A percentile compares a stretch with the other conserved stretches of the same genome.
These are phyloP conservation scores for Effrenium voratum DNA, from an alignment of 73 alveolate species.

Conservation along the genomic window DNA sequence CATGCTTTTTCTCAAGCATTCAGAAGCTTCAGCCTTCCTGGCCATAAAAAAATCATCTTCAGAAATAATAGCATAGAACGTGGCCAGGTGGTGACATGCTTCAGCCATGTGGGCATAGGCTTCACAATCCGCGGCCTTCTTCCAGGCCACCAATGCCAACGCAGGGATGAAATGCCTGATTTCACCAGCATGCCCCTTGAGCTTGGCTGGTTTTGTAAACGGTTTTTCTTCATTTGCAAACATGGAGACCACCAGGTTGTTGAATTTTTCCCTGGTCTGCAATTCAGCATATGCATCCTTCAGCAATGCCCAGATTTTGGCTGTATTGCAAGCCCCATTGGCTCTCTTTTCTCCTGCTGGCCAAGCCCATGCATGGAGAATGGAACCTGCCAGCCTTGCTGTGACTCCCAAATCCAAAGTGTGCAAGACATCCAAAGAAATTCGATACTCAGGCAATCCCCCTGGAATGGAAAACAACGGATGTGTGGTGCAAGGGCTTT, in stretches of 20 bases:
- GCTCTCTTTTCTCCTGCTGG: neutral
- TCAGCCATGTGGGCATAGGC: constrained; percentile 27
- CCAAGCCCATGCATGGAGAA: neutral
- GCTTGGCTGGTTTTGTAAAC: neutral
- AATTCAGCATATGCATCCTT: neutral
- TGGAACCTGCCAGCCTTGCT: constrained; percentile 36
- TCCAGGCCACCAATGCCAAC: constrained; percentile 48
- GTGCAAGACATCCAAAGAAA: constrained; percentile 18
- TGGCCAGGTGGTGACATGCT: neutral
- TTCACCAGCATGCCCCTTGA: constrained; percentile 32
- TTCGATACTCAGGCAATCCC: constrained; percentile 4
- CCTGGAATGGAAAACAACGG: neutral
- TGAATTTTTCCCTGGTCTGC: neutral
- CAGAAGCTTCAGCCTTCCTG: neutral
- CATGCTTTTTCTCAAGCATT: constrained; percentile 35
- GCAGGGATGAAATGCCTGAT: constrained; percentile 10
- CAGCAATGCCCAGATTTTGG: constrained; percentile 8
- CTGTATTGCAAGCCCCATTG: neutral
- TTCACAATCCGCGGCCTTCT: neutral
- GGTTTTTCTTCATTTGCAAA: neutral
- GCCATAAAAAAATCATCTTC: constrained; percentile 9
- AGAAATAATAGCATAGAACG: neutral
- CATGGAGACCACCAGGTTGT: constrained; percentile 29
- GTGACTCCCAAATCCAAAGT: constrained; percentile 16
- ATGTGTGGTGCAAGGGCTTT: constrained; percentile 8